Evolutionary conservation across 169 alveolate genomes (phyloP), one percentile per base, ranked within the genome.

Genomic region (Eimeria mitis): DNA sequence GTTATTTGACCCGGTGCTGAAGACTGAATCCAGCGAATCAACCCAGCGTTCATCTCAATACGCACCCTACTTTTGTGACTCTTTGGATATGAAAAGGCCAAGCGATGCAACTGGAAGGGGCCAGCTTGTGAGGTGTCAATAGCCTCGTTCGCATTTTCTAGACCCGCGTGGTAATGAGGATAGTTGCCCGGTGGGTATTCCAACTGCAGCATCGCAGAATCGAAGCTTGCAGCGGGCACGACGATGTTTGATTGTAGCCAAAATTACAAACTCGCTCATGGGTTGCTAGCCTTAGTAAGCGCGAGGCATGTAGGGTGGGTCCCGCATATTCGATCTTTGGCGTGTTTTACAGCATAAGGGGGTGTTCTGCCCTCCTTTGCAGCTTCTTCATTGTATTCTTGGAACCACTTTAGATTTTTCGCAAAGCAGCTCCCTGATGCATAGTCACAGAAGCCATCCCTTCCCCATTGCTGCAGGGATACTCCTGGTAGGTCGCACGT

Each of bases 21-120:
- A 19, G 94, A 87, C 81, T 87, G 94, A 65, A 87, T 87, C 94
- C 94, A 87, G 94, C 94, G 94, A 61, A 87, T 87, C 65, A 87
- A 65, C 2, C 94, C 94, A 49, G 94, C 94, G 63, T 87, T 87
- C 94, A 87, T 87, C 68, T 87, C 94, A 63, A 87, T 87, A 49
- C 94, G 94, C 52, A 87, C 94, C 37, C n/a, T 56, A 16, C 94
- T 87, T 42, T 61, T 87, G 63, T 87, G 94, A 63, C 52, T 87
- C 8, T 19, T 25, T 31, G 94, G 94, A 87, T 87, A 87, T 21
- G 94, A 34, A 44, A 87, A 87, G n/a, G 94, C 94, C 68, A 87
- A 61, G 68, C 94, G 94, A 28, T 87, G 94, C 81, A 87, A 78
- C 34, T 87, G 84, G 44, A 87, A 87, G 54, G 94, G 68, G 14